A percentile compares a stretch with the other conserved stretches of the same genome.
phyloP scores from a whole-genome alignment of 352 stramenopile genomes.

The Thalassiosira livingstoniorum region DNA sequence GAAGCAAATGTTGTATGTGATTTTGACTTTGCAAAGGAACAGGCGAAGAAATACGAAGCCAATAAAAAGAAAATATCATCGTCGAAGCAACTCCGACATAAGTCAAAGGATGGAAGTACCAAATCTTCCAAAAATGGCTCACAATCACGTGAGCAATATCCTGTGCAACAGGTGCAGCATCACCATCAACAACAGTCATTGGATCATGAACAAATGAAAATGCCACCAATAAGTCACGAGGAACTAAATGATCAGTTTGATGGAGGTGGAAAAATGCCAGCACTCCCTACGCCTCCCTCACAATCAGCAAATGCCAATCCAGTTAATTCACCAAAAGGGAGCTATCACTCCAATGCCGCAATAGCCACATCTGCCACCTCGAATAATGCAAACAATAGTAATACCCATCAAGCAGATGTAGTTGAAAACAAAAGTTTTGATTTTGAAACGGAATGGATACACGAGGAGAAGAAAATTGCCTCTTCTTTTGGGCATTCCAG shows the following conservation, averaged over 20 bases:
- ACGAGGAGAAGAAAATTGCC: conserved; percentile 12
- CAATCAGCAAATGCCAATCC: too few relatives aligned
- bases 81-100: neutral
- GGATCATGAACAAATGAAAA: too few relatives aligned
- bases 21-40: neutral
- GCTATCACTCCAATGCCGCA: neutral
- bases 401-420: neutral
- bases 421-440: neutral
- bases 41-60: neutral
- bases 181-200: too few relatives aligned
- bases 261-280: neutral
- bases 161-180: neutral
- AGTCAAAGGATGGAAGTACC: neutral
- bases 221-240: too few relatives aligned
- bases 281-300: neutral
- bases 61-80: neutral
- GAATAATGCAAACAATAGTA: neutral
- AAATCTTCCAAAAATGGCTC: neutral
- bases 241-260: too few relatives aligned
- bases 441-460: conserved; percentile 2
- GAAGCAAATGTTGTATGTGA: conserved; percentile 25
- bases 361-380: too few relatives aligned
- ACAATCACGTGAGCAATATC: neutral
- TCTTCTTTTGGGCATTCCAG: too few relatives aligned
- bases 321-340: too few relatives aligned